phyloP scores from a whole-genome alignment of 2,329 filamentous ascomycete genomes.

The Aspergillus luchuensis region DNA sequence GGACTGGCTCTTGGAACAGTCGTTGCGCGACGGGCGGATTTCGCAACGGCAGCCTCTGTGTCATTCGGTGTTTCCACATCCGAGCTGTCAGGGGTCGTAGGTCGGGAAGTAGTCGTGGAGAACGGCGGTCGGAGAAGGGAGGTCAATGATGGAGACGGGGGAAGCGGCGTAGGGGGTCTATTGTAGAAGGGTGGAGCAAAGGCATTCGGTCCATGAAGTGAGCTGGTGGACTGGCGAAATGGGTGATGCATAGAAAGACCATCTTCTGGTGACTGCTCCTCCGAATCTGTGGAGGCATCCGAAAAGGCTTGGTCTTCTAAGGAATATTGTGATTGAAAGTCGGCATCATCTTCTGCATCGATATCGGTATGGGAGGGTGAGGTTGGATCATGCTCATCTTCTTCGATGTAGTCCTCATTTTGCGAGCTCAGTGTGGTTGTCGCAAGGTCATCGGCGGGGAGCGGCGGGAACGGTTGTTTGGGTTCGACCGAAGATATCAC shows the following conservation, averaged over 20 bases:
- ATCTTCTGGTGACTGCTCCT: conserved; percentile 32
- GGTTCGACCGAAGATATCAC: conserved; percentile 25
- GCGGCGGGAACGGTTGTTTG: conserved; percentile 39
- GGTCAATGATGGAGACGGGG: conserved; percentile 88
- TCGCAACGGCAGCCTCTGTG: conserved; percentile 62
- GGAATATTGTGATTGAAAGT: conserved; percentile 51
- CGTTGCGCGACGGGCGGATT: conserved; percentile 59
- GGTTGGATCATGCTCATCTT: conserved; percentile 32
- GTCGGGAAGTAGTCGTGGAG: conserved; percentile 71
- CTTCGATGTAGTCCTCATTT: conserved; percentile 23
- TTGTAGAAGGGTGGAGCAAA: conserved; percentile 93
- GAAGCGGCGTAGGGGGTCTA: conserved; percentile 89
- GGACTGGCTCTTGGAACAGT: conserved; percentile 81
- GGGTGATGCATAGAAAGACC: conserved; percentile 38
- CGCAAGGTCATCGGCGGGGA: conserved; percentile 30
- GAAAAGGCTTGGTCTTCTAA: conserved; percentile 42
- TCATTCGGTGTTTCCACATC: conserved; percentile 73
- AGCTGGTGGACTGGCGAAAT: conserved; percentile 45
- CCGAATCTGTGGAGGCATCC: conserved; percentile 37
- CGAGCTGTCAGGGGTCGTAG: conserved; percentile 87
- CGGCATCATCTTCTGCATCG: conserved; percentile 40
- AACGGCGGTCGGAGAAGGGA: conserved; percentile 78
- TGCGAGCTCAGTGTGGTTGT: conserved; percentile 15
- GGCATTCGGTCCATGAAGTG: conserved; percentile 46
- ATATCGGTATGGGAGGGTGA: conserved; percentile 33